Base-by-base conservation (phyloP, 805 yeast genomes). In the Cyberlindnera maclurae region DNA sequence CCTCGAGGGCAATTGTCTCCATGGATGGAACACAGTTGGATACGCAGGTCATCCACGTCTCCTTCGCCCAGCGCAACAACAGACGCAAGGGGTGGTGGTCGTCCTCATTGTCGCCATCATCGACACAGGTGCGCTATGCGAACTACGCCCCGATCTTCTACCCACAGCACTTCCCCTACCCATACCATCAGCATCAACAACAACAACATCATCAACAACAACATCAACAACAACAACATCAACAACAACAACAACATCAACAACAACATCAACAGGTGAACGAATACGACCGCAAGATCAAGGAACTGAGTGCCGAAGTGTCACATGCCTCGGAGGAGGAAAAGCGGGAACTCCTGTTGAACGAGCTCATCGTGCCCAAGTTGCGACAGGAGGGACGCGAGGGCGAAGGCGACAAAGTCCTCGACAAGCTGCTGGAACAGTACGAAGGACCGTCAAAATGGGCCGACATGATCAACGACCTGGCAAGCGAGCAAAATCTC, bases 51-150 rank as follows among this genome's bases (percentile, higher is more conserved):
- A 59, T 80, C 34, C 71, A 68, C 49, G 87, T 84, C 36, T 79
- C 87, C 28, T 74, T 82, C 59, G 93, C 93, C 16, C 87, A 80
- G 60, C 69, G 81, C 9, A 31, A 33, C 29, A 74, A 55, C 70
- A 77, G 58, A 13, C 28, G 52, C 24, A 20, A 20, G 24, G n/a
- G n/a, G n/a, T n/a, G n/a, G n/a, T 8, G 8, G 5, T 20, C 24
- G 24, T 20, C 24, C 5, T 20, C 24, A 20, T 20, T 8, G 8
- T 20, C 24, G 8, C 24, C 8, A 20, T 20, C 24, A 20, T 20
- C 24, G 24, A 20, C 24, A 5, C 24, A 20, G 24, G 24, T 20
- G 24, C 24, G 24, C 24, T 8, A 6, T 20, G 24, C 24, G 8
- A 20, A 20, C 24, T 20, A 20, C 8, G 8, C 24, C 8, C 24